Evolutionary conservation across 2,329 filamentous ascomycete genomes (phyloP).

Genomic region (Grosmannia serpens): DNA sequence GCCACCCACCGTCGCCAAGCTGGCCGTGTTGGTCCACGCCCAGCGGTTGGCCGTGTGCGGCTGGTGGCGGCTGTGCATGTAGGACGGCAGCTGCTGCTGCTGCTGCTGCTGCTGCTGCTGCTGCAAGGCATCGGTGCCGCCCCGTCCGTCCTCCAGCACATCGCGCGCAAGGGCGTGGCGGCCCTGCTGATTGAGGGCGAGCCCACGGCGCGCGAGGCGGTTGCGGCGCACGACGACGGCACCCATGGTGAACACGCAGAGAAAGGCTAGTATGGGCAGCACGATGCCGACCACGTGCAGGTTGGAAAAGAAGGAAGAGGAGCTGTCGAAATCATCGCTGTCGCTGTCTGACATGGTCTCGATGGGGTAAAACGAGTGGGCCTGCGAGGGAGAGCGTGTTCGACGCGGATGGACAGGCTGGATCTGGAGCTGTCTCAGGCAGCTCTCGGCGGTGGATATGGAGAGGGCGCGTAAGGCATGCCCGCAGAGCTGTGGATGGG

Average conservation of each 20-base stretch:
- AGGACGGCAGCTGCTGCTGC: not conserved
- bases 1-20: not conserved
- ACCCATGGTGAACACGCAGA: not conserved
- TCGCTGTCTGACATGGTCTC: not conserved
- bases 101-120: not conserved
- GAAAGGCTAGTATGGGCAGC: slow-evolving; percentile 6
- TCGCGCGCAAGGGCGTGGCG: slow-evolving; percentile 7
- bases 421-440: not conserved
- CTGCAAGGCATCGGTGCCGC: not conserved
- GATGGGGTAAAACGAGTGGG: not conserved
- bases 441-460: not conserved
- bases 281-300: slow-evolving; percentile 6
- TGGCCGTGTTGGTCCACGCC: slow-evolving; percentile 4
- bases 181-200: slow-evolving; percentile 7
- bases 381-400: not conserved
- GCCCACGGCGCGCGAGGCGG: not conserved
- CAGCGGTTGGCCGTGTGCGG: slow-evolving; percentile 8
- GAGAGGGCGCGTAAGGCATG: not conserved
- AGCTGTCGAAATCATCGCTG: not conserved
- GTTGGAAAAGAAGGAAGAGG: not conserved
- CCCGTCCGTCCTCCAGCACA: slow-evolving; percentile 1
- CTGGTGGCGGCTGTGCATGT: not conserved
- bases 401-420: not conserved
- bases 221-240: not conserved
- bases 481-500: too few species aligned